phyloP scores from a whole-genome alignment of 805 yeast species.

The Teunomyces aglyptinius region DNA sequence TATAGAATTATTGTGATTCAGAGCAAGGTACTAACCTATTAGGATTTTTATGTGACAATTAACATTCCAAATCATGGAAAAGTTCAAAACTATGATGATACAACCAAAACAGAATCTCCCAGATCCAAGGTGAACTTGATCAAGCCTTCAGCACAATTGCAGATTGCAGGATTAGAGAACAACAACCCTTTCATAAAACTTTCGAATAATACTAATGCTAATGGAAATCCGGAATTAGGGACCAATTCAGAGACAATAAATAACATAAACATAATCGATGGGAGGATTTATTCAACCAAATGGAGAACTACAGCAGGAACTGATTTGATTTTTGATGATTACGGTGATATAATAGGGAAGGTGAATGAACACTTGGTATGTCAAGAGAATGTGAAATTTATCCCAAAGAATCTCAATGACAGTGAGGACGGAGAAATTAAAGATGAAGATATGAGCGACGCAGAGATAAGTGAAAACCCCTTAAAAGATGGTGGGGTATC shows the following conservation, averaged over 20 bases:
- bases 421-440: constrained; percentile 18
- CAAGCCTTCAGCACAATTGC: constrained; percentile 41
- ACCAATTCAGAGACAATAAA: constrained; percentile 18
- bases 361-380: constrained; percentile 39
- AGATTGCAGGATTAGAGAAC: constrained; percentile 33
- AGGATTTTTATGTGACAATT: constrained; percentile 35
- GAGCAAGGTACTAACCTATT: constrained; percentile 18
- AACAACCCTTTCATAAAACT: constrained; percentile 35
- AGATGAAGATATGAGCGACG: constrained; percentile 12
- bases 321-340: constrained; percentile 47
- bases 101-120: constrained; percentile 10
- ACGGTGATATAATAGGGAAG: constrained; percentile 40
- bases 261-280: constrained; percentile 34
- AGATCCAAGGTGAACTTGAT: constrained; percentile 25
- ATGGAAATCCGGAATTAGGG: constrained; percentile 11
- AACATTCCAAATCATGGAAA: constrained; percentile 27
- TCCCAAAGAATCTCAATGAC: constrained; percentile 9
- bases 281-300: constrained; percentile 62
- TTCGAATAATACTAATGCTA: constrained; percentile 25
- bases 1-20: constrained; percentile 5
- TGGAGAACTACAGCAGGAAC: constrained; percentile 84
- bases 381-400: constrained; percentile 25
- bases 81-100: constrained; percentile 10
- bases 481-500: constrained; percentile 14
- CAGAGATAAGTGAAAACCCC: constrained; percentile 10